Evolutionary conservation across 305 asterid genomes (phyloP).

Genomic region (Solanum chacoense): DNA sequence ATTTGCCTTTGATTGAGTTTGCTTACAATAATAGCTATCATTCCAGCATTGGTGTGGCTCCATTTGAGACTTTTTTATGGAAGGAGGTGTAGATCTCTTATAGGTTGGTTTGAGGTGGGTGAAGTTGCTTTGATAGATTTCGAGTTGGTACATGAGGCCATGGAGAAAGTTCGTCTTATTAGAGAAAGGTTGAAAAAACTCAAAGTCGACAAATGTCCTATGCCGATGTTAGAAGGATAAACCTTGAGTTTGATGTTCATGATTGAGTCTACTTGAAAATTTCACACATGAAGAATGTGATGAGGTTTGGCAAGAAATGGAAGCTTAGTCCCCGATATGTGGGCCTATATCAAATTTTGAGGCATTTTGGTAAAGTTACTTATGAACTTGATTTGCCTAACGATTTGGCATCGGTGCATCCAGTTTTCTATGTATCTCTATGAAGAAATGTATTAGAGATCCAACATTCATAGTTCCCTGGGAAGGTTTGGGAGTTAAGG

Average conservation of each 20-base stretch:
- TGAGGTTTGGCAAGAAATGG: neutral
- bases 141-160: neutral
- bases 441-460: neutral
- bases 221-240: neutral
- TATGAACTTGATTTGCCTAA: neutral
- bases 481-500: neutral
- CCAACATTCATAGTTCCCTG: neutral
- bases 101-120: neutral
- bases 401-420: neutral
- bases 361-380: too few species aligned
- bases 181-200: neutral
- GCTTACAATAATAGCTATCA: neutral
- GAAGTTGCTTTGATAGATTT: neutral
- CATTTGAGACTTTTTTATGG: too few species aligned
- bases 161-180: neutral
- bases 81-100: neutral
- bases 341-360: neutral
- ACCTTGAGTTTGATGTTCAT: neutral
- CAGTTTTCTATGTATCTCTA: neutral
- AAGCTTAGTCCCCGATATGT: neutral
- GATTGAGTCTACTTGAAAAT: neutral
- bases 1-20: neutral
- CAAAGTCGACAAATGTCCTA: neutral
- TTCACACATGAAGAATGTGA: neutral
- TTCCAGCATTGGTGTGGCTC: neutral